phyloP scores from a whole-genome alignment of 805 yeast genomes.

The Zygotorulaspora danielsina region DNA sequence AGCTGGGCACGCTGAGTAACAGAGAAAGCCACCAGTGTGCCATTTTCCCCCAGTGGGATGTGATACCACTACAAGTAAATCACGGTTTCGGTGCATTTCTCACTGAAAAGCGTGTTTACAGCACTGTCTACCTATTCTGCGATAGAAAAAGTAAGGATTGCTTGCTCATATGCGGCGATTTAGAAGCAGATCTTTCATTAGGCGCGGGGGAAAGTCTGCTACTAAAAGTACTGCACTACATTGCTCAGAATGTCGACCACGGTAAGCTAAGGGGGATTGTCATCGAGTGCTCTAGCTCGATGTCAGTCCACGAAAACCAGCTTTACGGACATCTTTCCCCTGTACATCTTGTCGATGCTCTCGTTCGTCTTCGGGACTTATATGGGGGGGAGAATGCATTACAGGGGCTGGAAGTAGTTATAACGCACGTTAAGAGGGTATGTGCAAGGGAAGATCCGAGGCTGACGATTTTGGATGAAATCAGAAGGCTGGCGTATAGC shows the following conservation, averaged over 20 bases:
- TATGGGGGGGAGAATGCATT: constrained; percentile 42
- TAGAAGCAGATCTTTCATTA: constrained; percentile 57
- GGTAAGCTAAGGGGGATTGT: constrained; percentile 50
- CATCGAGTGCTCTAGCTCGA: constrained; percentile 71
- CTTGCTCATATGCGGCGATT: constrained; percentile 74
- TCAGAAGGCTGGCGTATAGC: constrained; percentile 41
- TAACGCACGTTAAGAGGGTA: constrained; percentile 52
- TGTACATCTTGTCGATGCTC: constrained; percentile 52
- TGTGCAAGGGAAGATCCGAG: constrained; percentile 50
- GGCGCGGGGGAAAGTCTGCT: constrained; percentile 26
- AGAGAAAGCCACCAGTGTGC: constrained; percentile 13
- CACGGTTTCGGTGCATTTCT: constrained; percentile 40
- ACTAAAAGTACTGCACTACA: constrained; percentile 49
- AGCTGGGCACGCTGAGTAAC: constrained; percentile 9
- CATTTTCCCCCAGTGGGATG: constrained; percentile 25
- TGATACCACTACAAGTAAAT: constrained; percentile 38
- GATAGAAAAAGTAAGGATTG: constrained; percentile 35
- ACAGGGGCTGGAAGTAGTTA: constrained; percentile 33
- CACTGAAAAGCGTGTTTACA: constrained; percentile 31
- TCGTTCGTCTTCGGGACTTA: constrained; percentile 38
- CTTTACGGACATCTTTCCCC: constrained; percentile 85
- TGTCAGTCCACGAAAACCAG: constrained; percentile 42
- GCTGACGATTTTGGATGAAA: constrained; percentile 44
- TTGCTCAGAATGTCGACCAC: constrained; percentile 45
- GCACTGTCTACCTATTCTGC: constrained; percentile 56